Evolutionary conservation across 108 stramenopile genomes (phyloP), one percentile per base, ranked within the genome.

Genomic region (Nitzschia sp.): DNA sequence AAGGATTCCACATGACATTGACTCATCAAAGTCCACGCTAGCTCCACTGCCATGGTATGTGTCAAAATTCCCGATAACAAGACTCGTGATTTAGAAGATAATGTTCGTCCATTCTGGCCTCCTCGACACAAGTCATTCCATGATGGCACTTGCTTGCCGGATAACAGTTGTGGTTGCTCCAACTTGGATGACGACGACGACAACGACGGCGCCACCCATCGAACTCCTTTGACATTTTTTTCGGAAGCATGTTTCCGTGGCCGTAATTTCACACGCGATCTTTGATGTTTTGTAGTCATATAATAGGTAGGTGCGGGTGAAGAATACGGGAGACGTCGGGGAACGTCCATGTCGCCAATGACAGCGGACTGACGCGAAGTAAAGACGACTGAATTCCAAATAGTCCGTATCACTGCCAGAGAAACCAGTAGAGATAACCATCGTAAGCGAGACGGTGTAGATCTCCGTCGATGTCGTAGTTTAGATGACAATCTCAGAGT

Each of bases 1-100:
- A 91, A 76, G 51, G 58, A 68, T 17, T 70, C 34, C 0, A 86
- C 85, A 31, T 75, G 74, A 42, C 90, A 91, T 35, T 77, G 51
- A 45, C 79, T 69, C 26, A 77, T 33, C 17, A 91, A 61, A 9
- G 48, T 55, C 61, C 85, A 46, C 38, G 86, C 85, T 8, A 88
- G 46, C 31, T 84, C 82, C 59, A 84, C 63, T 8, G 83, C 87
- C 1, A 86, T 45, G 13, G 74, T 64, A 71, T 87, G 83, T 18
- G 81, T 63, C 29, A 86, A 53, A n/a, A 87, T 77, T 28, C 82
- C 81, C 0, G 87, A 82, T 34, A 91, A 67, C 3, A 88, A 58
- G 5, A 91, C 71, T 27, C 76, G 8, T 17, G 66, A 66, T 35
- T 33, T 38, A 26, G 81, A 82, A 29, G 47, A 46, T n/a, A 32